A percentile compares a stretch with the other conserved stretches of the same genome.
These are phyloP conservation scores for Evansstolkia leycettana DNA, from an alignment of 495 filamentous ascomycete species.

Conservation along the genomic window DNA sequence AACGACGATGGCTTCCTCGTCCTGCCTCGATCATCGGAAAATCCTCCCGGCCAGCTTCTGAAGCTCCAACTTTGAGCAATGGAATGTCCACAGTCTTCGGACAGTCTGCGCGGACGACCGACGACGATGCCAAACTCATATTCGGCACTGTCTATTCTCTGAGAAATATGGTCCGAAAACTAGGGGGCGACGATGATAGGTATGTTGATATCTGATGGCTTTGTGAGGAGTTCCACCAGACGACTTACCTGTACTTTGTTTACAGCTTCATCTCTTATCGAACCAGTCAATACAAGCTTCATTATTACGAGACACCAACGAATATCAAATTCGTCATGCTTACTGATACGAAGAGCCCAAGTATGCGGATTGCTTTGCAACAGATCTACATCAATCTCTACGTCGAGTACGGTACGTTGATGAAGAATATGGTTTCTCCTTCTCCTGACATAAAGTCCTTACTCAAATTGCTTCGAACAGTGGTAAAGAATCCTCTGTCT, in stretches of 20 bases:
- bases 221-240: neutral
- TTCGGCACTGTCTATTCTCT: slow-evolving; percentile 95
- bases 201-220: slow-evolving; percentile 17
- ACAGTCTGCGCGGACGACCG: slow-evolving; percentile 43
- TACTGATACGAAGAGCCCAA: slow-evolving; percentile 78
- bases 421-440: no score
- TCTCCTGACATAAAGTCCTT: neutral
- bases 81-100: slow-evolving; percentile 18
- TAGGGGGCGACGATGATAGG: slow-evolving; percentile 80
- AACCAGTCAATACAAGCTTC: slow-evolving; percentile 91
- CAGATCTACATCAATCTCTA: slow-evolving; percentile 98
- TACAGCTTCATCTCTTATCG: slow-evolving; percentile 76
- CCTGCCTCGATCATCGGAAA: slow-evolving; percentile 32
- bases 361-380: slow-evolving; percentile 84
- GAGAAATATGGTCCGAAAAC: slow-evolving; percentile 91
- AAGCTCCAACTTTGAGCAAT: slow-evolving; percentile 18
- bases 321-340: slow-evolving; percentile 94
- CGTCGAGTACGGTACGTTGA: slow-evolving; percentile 76
- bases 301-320: slow-evolving; percentile 97
- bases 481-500: slow-evolving; percentile 88
- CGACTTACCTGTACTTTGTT: neutral
- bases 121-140: slow-evolving; percentile 91
- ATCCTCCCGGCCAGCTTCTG: slow-evolving; percentile 21
- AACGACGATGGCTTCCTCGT: slow-evolving; percentile 57
- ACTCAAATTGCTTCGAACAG: slow-evolving; percentile 27